Base-by-base conservation (phyloP, 73 alveolate species). In the Uronychia binucleata region DNA sequence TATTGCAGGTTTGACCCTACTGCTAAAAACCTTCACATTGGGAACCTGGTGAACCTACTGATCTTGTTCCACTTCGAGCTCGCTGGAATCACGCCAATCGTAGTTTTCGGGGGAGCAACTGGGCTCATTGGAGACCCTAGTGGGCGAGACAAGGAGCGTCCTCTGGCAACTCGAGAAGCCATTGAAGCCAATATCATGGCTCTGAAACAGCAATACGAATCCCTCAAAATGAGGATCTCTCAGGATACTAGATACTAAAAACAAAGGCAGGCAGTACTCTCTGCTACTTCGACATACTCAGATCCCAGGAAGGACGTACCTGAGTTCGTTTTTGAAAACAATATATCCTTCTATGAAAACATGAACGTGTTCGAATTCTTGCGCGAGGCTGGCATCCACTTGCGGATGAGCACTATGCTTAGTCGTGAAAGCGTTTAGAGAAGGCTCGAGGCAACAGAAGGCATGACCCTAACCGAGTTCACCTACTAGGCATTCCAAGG, bases 81-180 rank as follows among this genome's bases (percentile, higher is more conserved):
- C 78, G 92, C 84, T 31, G 95, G 95, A 1, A 84, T 76, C 79
- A 34, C 32, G 29, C 95, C 95, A 0, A 89, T 89, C 26, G 30
- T 79, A 14, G 78, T 89, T 8, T 74, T 84, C 30, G 95, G 95
- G 30, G 95, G 95, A 0, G 95, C 92, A 11, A 89, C 95, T 30
- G 95, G 91, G 34, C 77, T 89, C 31, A 89, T 89, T 27, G 95
- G 95, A 35, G 95, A 89, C 60, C 95, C 95, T 59, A 76, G 89
- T 74, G 95, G 95, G 14, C 77, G 85, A 74, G 13, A 46, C 0
- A 79, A 60, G 25, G 95, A 89, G 57, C 46, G 95, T 29, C 34
- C 57, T 28, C 58, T 33, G 77, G 5, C 82, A 77, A 19, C 31
- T 26, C 57, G 74, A 32, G 86, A 34, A 1, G 32, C 31, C 1